These are phyloP conservation scores for Pisolithus marmoratus DNA, from an alignment of 768 basidiomycete genomes.

Conservation along the genomic window DNA sequence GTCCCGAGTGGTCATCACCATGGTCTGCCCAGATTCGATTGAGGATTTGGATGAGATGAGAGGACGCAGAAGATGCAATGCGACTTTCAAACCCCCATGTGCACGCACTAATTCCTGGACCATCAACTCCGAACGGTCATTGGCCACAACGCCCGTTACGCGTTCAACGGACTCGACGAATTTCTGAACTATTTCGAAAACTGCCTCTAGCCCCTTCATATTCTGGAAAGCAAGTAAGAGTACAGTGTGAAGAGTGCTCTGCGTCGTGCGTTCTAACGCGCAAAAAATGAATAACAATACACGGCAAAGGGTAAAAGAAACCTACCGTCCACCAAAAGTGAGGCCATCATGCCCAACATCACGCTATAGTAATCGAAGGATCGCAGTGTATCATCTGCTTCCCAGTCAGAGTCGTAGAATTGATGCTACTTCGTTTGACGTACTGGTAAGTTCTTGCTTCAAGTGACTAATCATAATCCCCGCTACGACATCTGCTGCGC, in stretches of 20 bases:
- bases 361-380: conserved; percentile 48
- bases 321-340: conserved; percentile 57
- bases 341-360: conserved; percentile 46
- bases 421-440: conserved; percentile 22
- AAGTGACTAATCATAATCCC: conserved; percentile 70
- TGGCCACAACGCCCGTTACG: conserved; percentile 42
- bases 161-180: conserved; percentile 56
- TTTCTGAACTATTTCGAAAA: conserved; percentile 51
- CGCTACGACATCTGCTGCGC: conserved; percentile 66
- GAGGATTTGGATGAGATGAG: conserved; percentile 76
- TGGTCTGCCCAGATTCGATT: conserved; percentile 82
- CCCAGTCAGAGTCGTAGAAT: conserved; percentile 5
- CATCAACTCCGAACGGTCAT: conserved; percentile 51
- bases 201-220: conserved; percentile 61
- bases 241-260: conserved; percentile 76
- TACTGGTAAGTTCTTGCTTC: conserved; percentile 46
- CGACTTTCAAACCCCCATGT: conserved; percentile 76
- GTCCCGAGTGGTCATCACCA: conserved; percentile 64
- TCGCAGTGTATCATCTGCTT: conserved; percentile 34
- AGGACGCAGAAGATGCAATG: conserved; percentile 68
- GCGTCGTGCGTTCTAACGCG: conserved; percentile 63
- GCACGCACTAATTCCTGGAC: conserved; percentile 70
- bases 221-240: conserved; percentile 71
- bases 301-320: background rate
- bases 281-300: conserved; percentile 1